phyloP scores from a whole-genome alignment of 257 asterid genomes.

The Primulina huaijiensis region DNA sequence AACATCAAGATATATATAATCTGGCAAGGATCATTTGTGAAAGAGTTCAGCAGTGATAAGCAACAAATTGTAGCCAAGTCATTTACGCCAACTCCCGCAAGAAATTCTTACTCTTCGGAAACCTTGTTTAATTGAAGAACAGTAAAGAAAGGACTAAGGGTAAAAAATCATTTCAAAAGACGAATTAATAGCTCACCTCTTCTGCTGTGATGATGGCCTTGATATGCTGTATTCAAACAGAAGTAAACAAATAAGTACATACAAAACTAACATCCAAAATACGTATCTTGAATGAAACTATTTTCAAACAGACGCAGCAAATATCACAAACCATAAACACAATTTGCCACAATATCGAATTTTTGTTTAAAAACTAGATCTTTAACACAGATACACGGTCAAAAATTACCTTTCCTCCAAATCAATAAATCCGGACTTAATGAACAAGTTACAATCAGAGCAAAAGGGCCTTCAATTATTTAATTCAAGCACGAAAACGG shows the following conservation, averaged over 20 bases:
- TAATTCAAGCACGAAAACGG: not conserved
- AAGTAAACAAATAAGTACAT: slow-evolving; percentile 16
- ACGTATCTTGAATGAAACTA: slow-evolving; percentile 12
- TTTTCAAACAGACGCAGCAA: not conserved
- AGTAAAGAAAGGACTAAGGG: not conserved
- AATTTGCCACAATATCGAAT: not conserved
- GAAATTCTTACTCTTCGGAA: not conserved
- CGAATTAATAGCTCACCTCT: slow-evolving; percentile 45
- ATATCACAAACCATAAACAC: not conserved
- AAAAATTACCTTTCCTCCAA: not conserved
- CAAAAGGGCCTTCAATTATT: slow-evolving; percentile 1
- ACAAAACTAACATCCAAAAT: not conserved
- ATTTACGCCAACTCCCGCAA: not conserved
- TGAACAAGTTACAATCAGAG: slow-evolving; percentile 1
- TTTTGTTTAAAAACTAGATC: not conserved
- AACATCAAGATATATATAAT: not conserved
- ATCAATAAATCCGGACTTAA: not conserved
- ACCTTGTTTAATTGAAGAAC: not conserved
- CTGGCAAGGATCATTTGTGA: not conserved
- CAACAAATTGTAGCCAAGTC: not conserved
- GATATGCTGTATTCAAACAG: slow-evolving; percentile 67
- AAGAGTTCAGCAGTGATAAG: not conserved
- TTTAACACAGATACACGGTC: not conserved
- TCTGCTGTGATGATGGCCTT: slow-evolving; percentile 90
- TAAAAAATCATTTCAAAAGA: not conserved